Percentiles rank a stretch among this genome's conserved stretches.
Evolutionary conservation across 768 basidiomycete species (phyloP).

Genomic region (Rubroboletus satanas): DNA sequence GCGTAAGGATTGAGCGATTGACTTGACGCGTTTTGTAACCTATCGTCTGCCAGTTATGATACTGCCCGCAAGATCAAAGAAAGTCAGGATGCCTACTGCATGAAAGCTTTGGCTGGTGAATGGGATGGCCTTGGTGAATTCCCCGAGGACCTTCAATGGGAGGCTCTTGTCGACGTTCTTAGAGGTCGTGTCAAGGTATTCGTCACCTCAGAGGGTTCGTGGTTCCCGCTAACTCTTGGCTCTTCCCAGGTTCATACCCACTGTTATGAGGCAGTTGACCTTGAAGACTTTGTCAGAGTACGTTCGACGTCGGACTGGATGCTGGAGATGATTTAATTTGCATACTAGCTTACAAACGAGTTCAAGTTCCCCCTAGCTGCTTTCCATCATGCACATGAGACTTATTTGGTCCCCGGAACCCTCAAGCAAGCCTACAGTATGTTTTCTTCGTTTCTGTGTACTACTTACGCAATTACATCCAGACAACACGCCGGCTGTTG

Average conservation of each 20-base stretch:
- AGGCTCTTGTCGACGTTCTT: constrained; percentile 76
- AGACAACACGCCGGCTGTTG: constrained; percentile 64
- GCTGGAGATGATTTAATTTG: constrained; percentile 1
- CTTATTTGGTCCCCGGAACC: constrained; percentile 81
- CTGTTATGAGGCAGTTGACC: constrained; percentile 58
- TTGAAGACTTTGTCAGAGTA: constrained; percentile 65
- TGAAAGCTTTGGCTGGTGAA: constrained; percentile 37
- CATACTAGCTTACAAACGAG: constrained; percentile 75
- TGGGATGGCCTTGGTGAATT: constrained; percentile 46
- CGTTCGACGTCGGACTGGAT: constrained; percentile 20
- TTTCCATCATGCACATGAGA: constrained; percentile 86
- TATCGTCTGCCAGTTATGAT: constrained; percentile 37
- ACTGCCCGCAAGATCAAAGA: constrained; percentile 51
- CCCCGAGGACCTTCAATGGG: constrained; percentile 72
- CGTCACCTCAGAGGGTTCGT: background rate
- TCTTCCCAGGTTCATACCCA: constrained; percentile 34
- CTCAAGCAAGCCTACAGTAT: constrained; percentile 65
- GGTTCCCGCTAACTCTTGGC: background rate
- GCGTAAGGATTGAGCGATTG: constrained; percentile 32
- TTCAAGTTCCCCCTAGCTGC: constrained; percentile 82
- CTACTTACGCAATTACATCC: background rate
- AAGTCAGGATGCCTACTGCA: constrained; percentile 52
- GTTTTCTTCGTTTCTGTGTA: background rate
- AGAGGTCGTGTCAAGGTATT: constrained; percentile 77
- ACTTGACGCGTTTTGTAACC: constrained; percentile 1